These are phyloP conservation scores for Macrophomina tecta DNA, from an alignment of 2,329 filamentous ascomycete species.

Conservation along the genomic window DNA sequence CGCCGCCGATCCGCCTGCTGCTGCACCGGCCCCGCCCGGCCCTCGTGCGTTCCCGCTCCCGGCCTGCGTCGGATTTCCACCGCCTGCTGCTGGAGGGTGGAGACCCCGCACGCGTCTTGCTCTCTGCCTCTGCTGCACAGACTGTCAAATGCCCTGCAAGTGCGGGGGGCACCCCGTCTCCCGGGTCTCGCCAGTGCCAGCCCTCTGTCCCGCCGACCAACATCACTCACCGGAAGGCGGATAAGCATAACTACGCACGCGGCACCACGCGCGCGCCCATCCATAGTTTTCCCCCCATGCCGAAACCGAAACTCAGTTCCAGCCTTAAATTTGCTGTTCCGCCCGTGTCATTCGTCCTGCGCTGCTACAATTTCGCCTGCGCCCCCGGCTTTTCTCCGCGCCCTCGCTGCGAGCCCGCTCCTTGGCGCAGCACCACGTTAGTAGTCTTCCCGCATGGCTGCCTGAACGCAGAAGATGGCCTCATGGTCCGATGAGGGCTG, in stretches of 20 bases:
- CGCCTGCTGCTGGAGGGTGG: not conserved
- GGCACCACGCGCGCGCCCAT: not conserved
- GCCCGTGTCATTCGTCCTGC: not conserved
- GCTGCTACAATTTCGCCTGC: too few relatives aligned
- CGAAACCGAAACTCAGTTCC: not conserved
- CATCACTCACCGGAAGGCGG: not conserved
- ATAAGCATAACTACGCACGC: slow-evolving; percentile 15
- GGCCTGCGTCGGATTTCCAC: slow-evolving; percentile 8
- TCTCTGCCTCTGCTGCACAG: not conserved
- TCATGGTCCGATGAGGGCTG: not conserved
- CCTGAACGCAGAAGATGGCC: not conserved
- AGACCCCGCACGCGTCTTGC: slow-evolving; percentile 16
- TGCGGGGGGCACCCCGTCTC: slow-evolving; percentile 6
- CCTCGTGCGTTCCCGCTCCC: not conserved
- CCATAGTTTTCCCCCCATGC: not conserved
- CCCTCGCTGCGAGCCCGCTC: not conserved
- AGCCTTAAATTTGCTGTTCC: not conserved
- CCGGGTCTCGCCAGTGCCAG: not conserved
- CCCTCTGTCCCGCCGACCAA: not conserved
- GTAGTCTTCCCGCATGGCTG: not conserved
- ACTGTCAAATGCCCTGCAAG: not conserved
- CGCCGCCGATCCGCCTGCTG: not conserved
- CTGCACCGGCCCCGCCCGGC: not conserved
- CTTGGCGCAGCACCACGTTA: not conserved
- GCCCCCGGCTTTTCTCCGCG: too few relatives aligned